A percentile compares a stretch with the other conserved stretches of the same genome.
These are phyloP conservation scores for Globisporangium nodosum DNA, from an alignment of 352 stramenopile genomes.

Conservation along the genomic window DNA sequence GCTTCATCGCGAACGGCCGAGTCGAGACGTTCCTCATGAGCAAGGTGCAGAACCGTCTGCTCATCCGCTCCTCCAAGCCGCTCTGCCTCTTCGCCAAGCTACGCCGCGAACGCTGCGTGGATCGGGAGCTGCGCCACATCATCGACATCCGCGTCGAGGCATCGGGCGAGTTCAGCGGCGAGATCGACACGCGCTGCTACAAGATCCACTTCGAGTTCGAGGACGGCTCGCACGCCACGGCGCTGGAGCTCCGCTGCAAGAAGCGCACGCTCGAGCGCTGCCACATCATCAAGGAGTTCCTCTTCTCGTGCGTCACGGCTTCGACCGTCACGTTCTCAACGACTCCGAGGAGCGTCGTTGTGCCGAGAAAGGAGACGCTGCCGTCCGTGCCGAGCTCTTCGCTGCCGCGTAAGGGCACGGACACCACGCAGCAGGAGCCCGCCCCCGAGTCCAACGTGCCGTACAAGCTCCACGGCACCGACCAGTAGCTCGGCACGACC, in stretches of 20 bases:
- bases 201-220: conserved; percentile 75
- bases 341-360: conserved; percentile 2
- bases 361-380: conserved; percentile 8
- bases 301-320: conserved; percentile 15
- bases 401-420: conserved; percentile 15
- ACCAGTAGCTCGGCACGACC: background rate
- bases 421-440: background rate
- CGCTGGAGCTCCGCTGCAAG: conserved; percentile 57
- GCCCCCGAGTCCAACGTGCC: background rate
- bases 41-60: conserved; percentile 29
- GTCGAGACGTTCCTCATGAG: conserved; percentile 63
- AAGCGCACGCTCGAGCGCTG: conserved; percentile 47
- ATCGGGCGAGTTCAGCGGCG: conserved; percentile 54
- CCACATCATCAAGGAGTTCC: conserved; percentile 51
- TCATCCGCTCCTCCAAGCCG: conserved; percentile 46
- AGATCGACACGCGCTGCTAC: conserved; percentile 63
- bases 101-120: conserved; percentile 29
- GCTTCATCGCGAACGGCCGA: conserved; percentile 41
- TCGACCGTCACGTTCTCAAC: background rate
- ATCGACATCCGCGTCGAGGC: conserved; percentile 58
- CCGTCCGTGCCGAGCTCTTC: conserved; percentile 16
- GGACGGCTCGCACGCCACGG: conserved; percentile 42
- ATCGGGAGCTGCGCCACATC: conserved; percentile 50
- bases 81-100: conserved; percentile 32
- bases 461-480: conserved; percentile 5